Percentiles rank a stretch among this genome's conserved stretches.
These are phyloP conservation scores for Capsicum chinense DNA, from an alignment of 257 asterid species.

Conservation along the genomic window DNA sequence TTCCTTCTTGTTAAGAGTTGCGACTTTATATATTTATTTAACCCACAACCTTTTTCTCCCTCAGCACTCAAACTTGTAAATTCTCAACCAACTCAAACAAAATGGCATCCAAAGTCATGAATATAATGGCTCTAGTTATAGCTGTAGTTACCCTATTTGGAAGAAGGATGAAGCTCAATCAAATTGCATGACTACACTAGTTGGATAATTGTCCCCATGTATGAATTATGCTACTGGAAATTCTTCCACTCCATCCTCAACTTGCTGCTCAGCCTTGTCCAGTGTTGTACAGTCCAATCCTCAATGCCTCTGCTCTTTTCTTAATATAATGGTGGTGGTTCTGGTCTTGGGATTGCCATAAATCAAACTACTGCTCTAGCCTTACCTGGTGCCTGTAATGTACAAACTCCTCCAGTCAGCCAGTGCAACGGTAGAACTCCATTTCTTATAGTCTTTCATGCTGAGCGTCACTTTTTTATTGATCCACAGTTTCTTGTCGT, in stretches of 20 bases:
- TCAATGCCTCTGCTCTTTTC: conserved; percentile 51
- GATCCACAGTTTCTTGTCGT: not conserved
- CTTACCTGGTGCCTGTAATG: conserved; percentile 56
- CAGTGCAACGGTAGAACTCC: conserved; percentile 46
- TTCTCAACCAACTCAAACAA: not conserved
- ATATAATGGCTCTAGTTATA: conserved; percentile 28
- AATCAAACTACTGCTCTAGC: conserved; percentile 61
- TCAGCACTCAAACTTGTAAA: conserved; percentile 35
- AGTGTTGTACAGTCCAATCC: conserved; percentile 53
- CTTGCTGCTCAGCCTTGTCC: conserved; percentile 57
- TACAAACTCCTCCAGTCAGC: conserved; percentile 52
- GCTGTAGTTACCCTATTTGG: conserved; percentile 26
- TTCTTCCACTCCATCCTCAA: conserved; percentile 45
- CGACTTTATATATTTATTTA: conserved; percentile 37
- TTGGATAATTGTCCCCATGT: conserved; percentile 50
- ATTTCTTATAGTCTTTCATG: not conserved
- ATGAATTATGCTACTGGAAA: conserved; percentile 56
- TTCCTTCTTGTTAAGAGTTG: not conserved
- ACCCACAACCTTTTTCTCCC: conserved; percentile 9
- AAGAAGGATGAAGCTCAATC: conserved; percentile 47
- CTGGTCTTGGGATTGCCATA: conserved; percentile 41
- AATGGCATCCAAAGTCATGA: conserved; percentile 43
- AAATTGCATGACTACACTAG: conserved; percentile 47
- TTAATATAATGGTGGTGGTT: conserved; percentile 41
- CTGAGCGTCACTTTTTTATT: not conserved